A percentile compares a stretch with the other conserved stretches of the same genome.
Evolutionary conservation across 2,329 filamentous ascomycete species (phyloP).

Genomic region (Aaosphaeria pasadenensis): DNA sequence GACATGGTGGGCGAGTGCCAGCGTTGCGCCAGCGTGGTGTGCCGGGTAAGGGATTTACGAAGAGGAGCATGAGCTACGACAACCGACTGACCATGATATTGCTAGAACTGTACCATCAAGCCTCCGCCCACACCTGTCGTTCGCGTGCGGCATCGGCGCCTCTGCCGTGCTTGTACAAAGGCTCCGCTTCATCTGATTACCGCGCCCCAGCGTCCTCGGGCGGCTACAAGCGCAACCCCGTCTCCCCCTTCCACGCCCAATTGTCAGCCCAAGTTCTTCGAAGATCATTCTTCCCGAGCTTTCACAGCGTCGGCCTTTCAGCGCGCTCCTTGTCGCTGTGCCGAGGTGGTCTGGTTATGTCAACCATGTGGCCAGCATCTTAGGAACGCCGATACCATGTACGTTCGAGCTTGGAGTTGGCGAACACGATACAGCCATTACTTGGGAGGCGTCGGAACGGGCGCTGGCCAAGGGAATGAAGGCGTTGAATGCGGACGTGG

Average conservation of each 20-base stretch:
- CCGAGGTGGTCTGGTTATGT: constrained; percentile 75
- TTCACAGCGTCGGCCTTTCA: constrained; percentile 50
- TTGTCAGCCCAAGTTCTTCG: constrained; percentile 13
- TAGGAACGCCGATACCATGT: constrained; percentile 56
- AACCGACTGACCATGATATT: too few species aligned
- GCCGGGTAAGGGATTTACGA: constrained; percentile 61
- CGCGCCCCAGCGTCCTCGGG: constrained; percentile 16
- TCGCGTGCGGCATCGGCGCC: constrained; percentile 72
- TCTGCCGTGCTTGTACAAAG: constrained; percentile 73
- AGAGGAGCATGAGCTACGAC: background rate
- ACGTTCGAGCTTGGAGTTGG: constrained; percentile 79
- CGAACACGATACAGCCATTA: constrained; percentile 76
- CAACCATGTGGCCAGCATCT: constrained; percentile 76
- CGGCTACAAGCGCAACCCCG: constrained; percentile 15
- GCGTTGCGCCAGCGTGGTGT: constrained; percentile 72
- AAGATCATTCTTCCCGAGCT: constrained; percentile 11
- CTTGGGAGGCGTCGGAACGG: constrained; percentile 77
- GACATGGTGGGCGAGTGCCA: constrained; percentile 85
- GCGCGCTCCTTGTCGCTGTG: constrained; percentile 58
- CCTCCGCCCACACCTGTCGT: constrained; percentile 66
- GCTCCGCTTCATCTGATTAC: constrained; percentile 62
- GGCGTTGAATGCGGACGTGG: constrained; percentile 86
- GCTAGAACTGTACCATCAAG: constrained; percentile 85
- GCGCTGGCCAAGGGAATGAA: constrained; percentile 83
- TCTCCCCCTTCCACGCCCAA: constrained; percentile 21